A percentile compares a stretch with the other conserved stretches of the same genome.
Evolutionary conservation across 495 filamentous ascomycete genomes (phyloP).

Genomic region (Hypomontagnella monticulosa): DNA sequence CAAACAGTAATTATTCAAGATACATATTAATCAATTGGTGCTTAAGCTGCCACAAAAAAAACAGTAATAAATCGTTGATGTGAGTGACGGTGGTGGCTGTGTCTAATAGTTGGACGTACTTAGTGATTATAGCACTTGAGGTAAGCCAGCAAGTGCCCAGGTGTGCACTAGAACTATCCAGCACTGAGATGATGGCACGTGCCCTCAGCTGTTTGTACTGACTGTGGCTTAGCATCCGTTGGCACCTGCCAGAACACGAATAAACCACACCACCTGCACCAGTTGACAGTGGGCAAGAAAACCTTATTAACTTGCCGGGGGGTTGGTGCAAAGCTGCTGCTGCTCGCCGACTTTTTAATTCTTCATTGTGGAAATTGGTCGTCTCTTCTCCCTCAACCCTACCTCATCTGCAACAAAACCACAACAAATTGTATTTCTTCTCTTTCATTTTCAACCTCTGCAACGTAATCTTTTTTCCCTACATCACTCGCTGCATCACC

Average conservation of each 20-base stretch:
- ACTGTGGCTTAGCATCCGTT: conserved; percentile 8
- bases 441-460: conserved; percentile 18
- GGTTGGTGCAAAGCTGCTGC: too few species aligned
- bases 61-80: too few species aligned
- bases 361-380: conserved; percentile 24
- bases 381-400: conserved; percentile 26
- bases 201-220: neutral
- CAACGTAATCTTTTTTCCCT: conserved; percentile 26
- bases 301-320: too few species aligned
- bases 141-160: too few species aligned
- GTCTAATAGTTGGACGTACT: too few species aligned
- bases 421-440: conserved; percentile 30
- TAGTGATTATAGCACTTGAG: too few species aligned
- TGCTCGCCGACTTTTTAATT: conserved; percentile 17
- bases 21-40: too few species aligned
- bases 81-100: too few species aligned
- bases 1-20: too few species aligned
- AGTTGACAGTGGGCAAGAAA: too few species aligned
- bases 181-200: neutral
- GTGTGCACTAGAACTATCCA: neutral
- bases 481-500: conserved; percentile 15
- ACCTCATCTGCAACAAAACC: conserved; percentile 1
- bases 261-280: too few species aligned
- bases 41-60: too few species aligned
- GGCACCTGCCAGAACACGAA: neutral